Conservation (phyloP, 2,329 filamentous ascomycete species). For the Cladosporium sp. region DNA sequence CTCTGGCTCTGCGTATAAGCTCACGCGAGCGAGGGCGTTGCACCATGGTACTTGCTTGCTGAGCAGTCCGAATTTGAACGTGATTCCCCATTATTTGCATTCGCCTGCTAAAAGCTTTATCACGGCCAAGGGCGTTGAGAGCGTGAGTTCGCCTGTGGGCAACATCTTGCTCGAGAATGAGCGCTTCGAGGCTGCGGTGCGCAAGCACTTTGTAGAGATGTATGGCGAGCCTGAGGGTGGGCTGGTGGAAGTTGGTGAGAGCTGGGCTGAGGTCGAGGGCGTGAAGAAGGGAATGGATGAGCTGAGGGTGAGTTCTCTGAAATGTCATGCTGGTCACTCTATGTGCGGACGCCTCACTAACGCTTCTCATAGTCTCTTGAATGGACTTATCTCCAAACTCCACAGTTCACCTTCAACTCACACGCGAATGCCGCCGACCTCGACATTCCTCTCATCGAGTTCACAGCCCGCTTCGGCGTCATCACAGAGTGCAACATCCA, state of each 20-base stretch:
- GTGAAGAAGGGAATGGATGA: constrained; percentile 65
- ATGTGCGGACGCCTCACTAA: neutral
- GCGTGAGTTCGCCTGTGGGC: constrained; percentile 79
- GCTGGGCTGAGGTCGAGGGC: constrained; percentile 52
- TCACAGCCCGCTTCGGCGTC: constrained; percentile 55
- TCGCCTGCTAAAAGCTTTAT: constrained; percentile 79
- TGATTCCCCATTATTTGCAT: constrained; percentile 69
- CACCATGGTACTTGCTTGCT: constrained; percentile 94
- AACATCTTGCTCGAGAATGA: constrained; percentile 68
- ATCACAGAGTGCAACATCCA: constrained; percentile 52
- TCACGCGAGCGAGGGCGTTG: constrained; percentile 76
- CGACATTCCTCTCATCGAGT: constrained; percentile 26
- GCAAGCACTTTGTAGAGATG: constrained; percentile 64
- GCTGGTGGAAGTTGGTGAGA: constrained; percentile 55
- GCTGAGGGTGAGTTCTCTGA: constrained; percentile 55
- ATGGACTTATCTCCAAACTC: constrained; percentile 86
- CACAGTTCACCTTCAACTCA: constrained; percentile 67
- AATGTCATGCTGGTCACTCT: constrained; percentile 36
- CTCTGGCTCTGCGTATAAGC: constrained; percentile 92
- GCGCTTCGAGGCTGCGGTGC: constrained; percentile 49
- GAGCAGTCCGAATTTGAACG: constrained; percentile 69
- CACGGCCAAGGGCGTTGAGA: constrained; percentile 82
- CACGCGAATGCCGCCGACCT: neutral
- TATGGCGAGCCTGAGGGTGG: constrained; percentile 54
- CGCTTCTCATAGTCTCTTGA: constrained; percentile 54